These are phyloP conservation scores for carrot (Daucus carota) DNA, from an alignment of 129 eudicot genomes.

Conservation along the genomic window DH1_v3.0 NC_030381.2:39267501-39268000, in stretches of 20 bases:
- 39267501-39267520: neutral
- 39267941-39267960: conserved; percentile 12
- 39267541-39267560: neutral
- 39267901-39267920: conserved; percentile 34
- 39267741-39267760: conserved; percentile 16
- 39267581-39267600: neutral
- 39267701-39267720: neutral
- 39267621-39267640: neutral
- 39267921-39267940: conserved; percentile 11
- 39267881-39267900: conserved; percentile 1
- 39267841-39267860: neutral
- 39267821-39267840: neutral
- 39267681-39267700: neutral
- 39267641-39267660: neutral
- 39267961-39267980: conserved; percentile 20
- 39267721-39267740: neutral
- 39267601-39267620: neutral
- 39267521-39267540: neutral
- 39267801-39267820: conserved; percentile 5
- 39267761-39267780: conserved; percentile 16
- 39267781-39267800: conserved; percentile 10
- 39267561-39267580: neutral
- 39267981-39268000: neutral
- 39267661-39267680: neutral
- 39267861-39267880: conserved; percentile 1